phyloP scores from a whole-genome alignment of 2,329 filamentous ascomycete genomes.

The Penicillium olsonii region DNA sequence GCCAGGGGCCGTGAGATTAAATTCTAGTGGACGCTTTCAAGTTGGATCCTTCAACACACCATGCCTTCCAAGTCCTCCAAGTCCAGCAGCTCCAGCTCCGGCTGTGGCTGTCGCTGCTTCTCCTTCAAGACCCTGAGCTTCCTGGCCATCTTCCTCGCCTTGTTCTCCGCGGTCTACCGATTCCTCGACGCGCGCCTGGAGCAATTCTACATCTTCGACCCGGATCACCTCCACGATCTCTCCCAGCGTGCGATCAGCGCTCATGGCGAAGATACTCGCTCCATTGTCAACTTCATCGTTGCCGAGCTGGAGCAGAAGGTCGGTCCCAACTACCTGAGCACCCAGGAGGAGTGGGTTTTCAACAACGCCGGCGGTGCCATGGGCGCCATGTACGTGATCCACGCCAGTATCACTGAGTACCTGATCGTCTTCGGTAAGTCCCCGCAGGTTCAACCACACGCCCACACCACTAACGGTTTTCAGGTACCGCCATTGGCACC shows the following conservation, averaged over 20 bases:
- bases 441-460: not conserved
- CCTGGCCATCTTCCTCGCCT: conserved; percentile 36
- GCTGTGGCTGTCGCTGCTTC: conserved; percentile 27
- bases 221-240: conserved; percentile 67
- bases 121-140: conserved; percentile 34
- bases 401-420: conserved; percentile 89
- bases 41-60: conserved; percentile 1
- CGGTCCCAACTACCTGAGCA: conserved; percentile 59
- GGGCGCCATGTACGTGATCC: conserved; percentile 88
- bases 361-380: conserved; percentile 91
- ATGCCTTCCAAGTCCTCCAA: conserved; percentile 29
- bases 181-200: conserved; percentile 42
- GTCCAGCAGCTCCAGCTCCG: conserved; percentile 19
- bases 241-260: conserved; percentile 64
- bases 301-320: conserved; percentile 61
- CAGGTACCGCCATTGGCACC: conserved; percentile 60
- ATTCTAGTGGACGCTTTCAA: conserved; percentile 12
- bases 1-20: conserved; percentile 15
- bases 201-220: conserved; percentile 73
- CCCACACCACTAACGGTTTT: not conserved
- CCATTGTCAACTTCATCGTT: conserved; percentile 70
- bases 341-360: conserved; percentile 81
- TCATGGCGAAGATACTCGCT: conserved; percentile 74
- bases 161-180: conserved; percentile 39
- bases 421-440: conserved; percentile 75